phyloP scores from a whole-genome alignment of 208 protist genomes.

The Leishmania aethiopica region DNA sequence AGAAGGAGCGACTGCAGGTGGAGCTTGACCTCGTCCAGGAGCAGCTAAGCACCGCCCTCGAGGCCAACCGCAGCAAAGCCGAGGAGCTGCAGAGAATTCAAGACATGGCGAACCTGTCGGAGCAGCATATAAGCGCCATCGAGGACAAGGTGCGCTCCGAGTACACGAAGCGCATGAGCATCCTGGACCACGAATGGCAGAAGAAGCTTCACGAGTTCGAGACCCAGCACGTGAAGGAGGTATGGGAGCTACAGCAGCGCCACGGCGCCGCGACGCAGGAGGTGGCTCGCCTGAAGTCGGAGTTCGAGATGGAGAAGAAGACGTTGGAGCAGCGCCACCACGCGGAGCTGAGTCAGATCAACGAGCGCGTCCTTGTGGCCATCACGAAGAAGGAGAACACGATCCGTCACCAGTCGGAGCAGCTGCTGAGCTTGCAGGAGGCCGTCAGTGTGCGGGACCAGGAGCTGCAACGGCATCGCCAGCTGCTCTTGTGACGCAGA shows the following conservation, averaged over 20 bases:
- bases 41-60: constrained; percentile 56
- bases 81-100: constrained; percentile 54
- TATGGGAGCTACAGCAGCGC: constrained; percentile 55
- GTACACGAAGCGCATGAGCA: constrained; percentile 50
- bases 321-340: constrained; percentile 78
- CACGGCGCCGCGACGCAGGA: constrained; percentile 41
- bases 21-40: constrained; percentile 71
- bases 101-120: constrained; percentile 39
- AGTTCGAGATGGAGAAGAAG: constrained; percentile 54
- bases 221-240: constrained; percentile 56
- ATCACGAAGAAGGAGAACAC: constrained; percentile 82
- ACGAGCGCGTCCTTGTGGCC: constrained; percentile 81
- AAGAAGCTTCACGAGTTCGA: constrained; percentile 66
- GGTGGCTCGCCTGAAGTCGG: constrained; percentile 35
- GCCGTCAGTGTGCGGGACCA: constrained; percentile 70
- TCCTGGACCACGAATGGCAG: constrained; percentile 76
- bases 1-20: constrained; percentile 73
- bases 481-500: constrained; percentile 40
- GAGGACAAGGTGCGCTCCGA: constrained; percentile 55
- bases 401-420: constrained; percentile 62
- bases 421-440: constrained; percentile 73
- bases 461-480: constrained; percentile 69
- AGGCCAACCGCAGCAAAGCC: constrained; percentile 40
- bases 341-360: constrained; percentile 77
- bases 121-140: constrained; percentile 59